phyloP scores from a whole-genome alignment of 2,329 filamentous ascomycete species.

The Aureobasidium vineae region DNA sequence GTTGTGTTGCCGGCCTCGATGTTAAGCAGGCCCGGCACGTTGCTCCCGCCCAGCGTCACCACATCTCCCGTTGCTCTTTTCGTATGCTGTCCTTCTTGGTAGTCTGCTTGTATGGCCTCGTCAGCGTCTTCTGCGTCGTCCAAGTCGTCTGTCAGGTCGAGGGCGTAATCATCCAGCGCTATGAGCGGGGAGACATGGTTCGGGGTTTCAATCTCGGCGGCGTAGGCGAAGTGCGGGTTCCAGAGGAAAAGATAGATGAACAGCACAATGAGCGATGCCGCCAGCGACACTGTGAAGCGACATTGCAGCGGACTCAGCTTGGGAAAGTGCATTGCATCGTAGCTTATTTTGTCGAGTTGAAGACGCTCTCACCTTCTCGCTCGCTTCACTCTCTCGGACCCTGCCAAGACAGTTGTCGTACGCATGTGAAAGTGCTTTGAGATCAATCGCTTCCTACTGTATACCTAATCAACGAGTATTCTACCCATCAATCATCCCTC shows the following conservation, averaged over 20 bases:
- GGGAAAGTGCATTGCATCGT: conserved; percentile 42
- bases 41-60: conserved; percentile 52
- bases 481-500: background rate
- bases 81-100: background rate
- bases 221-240: conserved; percentile 60
- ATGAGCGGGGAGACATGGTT: conserved; percentile 29
- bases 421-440: conserved; percentile 21
- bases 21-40: conserved; percentile 60
- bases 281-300: conserved; percentile 66
- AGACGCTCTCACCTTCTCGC: background rate
- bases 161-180: conserved; percentile 15
- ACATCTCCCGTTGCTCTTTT: conserved; percentile 26
- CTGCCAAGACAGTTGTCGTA: conserved; percentile 15
- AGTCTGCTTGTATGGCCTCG: conserved; percentile 46
- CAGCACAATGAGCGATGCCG: conserved; percentile 59
- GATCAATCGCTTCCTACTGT: background rate
- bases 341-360: conserved; percentile 27
- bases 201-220: conserved; percentile 52
- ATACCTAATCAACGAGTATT: background rate
- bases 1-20: conserved; percentile 62
- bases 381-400: background rate
- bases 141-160: background rate
- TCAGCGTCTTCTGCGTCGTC: conserved; percentile 35
- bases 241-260: conserved; percentile 61
- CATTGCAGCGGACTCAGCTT: conserved; percentile 68